Conservation (phyloP, 108 stramenopile genomes). For the Seminavis robusta region DNA sequence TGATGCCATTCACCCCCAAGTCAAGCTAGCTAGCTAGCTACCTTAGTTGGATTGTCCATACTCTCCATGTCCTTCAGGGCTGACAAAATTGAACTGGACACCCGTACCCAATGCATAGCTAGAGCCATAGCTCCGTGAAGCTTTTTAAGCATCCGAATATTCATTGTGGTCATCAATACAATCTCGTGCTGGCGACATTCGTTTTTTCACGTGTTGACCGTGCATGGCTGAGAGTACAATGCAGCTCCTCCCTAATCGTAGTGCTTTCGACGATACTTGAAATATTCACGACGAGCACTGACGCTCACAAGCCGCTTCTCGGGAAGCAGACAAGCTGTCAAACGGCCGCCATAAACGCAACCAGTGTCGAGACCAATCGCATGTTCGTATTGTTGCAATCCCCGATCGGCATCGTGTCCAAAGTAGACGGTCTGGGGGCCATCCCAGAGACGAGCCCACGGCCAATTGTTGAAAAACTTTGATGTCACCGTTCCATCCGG, state of each 20-base stretch:
- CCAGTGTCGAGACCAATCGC: slow-evolving; percentile 93
- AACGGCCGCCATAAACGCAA: slow-evolving; percentile 91
- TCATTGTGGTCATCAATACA: too few species aligned
- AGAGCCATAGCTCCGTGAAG: too few species aligned
- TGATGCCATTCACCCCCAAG: too few species aligned
- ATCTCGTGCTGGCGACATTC: too few species aligned
- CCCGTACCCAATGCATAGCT: too few species aligned
- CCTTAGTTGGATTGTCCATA: too few species aligned
- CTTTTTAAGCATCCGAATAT: not conserved
- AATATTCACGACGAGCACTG: slow-evolving; percentile 74
- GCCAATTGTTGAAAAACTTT: slow-evolving; percentile 90
- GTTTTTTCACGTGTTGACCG: not conserved
- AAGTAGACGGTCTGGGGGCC: slow-evolving; percentile 92
- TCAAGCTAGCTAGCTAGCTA: too few species aligned
- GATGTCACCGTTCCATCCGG: slow-evolving; percentile 90
- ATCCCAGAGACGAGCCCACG: slow-evolving; percentile 90
- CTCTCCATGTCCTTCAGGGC: too few species aligned
- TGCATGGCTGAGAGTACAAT: not conserved
- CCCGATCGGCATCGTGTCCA: slow-evolving; percentile 94
- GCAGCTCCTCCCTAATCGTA: slow-evolving; percentile 51
- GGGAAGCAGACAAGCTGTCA: slow-evolving; percentile 93
- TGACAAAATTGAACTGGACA: too few species aligned
- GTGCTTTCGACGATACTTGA: slow-evolving; percentile 84
- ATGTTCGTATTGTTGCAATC: slow-evolving; percentile 88
- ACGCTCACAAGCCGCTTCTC: slow-evolving; percentile 83